Conservation (phyloP, 1,139 yeast genomes). For the Diutina siamensis region DNA sequence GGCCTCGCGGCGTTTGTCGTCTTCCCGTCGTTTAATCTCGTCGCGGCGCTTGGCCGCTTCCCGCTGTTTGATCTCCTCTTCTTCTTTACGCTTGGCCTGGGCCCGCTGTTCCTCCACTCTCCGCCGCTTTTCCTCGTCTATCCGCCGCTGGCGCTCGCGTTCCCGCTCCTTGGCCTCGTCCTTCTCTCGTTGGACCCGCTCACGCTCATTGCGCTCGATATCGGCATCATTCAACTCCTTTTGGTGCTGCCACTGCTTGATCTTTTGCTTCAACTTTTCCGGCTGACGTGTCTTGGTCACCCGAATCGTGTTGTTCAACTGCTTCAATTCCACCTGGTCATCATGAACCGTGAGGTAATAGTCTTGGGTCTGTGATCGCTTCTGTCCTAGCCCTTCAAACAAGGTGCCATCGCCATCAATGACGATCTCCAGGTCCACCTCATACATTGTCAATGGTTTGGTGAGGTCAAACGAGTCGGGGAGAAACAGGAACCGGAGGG, state of each 20-base stretch:
- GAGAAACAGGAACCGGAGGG: slow-evolving; percentile 32
- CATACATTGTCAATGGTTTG: slow-evolving; percentile 15
- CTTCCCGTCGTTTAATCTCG: neutral
- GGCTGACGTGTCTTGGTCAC: slow-evolving; percentile 64
- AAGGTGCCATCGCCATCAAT: slow-evolving; percentile 3
- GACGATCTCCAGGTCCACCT: neutral
- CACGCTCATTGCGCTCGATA: neutral
- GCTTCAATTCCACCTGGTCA: neutral
- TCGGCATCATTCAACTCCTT: neutral
- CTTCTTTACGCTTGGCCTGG: neutral
- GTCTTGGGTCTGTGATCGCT: neutral
- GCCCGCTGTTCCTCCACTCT: neutral
- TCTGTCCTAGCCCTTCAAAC: slow-evolving; percentile 2
- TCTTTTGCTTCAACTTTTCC: slow-evolving; percentile 42
- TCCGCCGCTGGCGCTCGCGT: neutral
- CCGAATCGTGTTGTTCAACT: slow-evolving; percentile 67
- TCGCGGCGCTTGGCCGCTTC: neutral
- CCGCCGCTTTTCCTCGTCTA: neutral
- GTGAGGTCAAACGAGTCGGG: slow-evolving; percentile 33
- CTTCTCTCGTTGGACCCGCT: neutral
- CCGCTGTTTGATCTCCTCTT: neutral
- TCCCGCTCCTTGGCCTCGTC: neutral
- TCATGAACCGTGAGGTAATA: neutral
- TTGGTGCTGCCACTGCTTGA: slow-evolving; percentile 58
- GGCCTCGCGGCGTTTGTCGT: neutral